Base-by-base conservation (phyloP, 495 filamentous ascomycete genomes). In the Chaetomium cochliodes region DNA sequence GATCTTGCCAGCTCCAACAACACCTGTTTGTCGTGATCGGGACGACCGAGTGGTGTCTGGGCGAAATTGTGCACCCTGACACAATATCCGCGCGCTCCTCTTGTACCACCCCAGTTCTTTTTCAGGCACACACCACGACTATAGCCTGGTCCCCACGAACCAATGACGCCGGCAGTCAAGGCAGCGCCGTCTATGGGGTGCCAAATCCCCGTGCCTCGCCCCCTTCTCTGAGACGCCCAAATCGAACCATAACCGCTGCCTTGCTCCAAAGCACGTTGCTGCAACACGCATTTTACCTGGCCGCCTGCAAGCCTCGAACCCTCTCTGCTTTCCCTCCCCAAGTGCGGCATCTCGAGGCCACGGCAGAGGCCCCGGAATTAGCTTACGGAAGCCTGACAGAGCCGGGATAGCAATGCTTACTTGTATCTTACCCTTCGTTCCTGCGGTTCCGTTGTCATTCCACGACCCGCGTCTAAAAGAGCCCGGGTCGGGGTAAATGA, bases 11-110 rank as follows among this genome's bases (percentile, higher is more conserved):
- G 13, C 58, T 33, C 41, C 41, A 9, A 46, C n/a, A 30, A 50
- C 7, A 22, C 26, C 28, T 3, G 46, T 25, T 5, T 42, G 22
- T 23, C 22, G 30, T 20, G 20, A 25, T 3, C 18, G 37, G 6
- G 44, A 16, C n/a, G 33, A 30, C 22, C 15, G 37, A 46, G n/a
- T 8, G 18, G 16, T 37, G 39, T 2, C 6, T n/a, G 11, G 57
- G 57, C 9, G 33, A 20, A 9, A 23, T 64, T 53, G 65, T 68
- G 70, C 68, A 62, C 63, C 37, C 39, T 66, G 49, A 67, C 64
- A 66, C 63, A 68, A 65, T 63, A 70, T 68, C 69, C 61, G 65
- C 60, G 59, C 72, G 66, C 68, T 70, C 54, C 37, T 67, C 58
- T 60, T 70, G 69, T 73, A 26, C 59, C 16, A 73, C 73, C 70